Conservation (phyloP, 805 yeast species). For the Lipomyces anomalus region DNA sequence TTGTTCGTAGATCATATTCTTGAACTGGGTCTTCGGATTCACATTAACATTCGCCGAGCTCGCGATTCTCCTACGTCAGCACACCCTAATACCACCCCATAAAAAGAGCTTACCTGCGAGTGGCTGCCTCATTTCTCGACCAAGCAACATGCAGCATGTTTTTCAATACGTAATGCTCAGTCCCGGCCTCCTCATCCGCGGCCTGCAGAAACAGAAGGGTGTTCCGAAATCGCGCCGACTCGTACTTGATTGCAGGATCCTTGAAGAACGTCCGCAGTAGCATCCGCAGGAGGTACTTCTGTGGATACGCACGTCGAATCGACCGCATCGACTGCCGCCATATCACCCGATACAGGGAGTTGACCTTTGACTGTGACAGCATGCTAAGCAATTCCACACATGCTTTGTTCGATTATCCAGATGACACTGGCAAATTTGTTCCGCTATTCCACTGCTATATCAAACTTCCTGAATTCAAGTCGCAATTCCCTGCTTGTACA, state of each 20-base stretch:
- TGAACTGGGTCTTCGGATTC: too few relatives aligned
- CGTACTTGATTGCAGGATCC: conserved; percentile 1
- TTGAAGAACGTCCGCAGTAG: conserved; percentile 11
- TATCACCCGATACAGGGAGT: conserved; percentile 4
- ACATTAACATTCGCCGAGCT: too few relatives aligned
- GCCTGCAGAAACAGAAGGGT: conserved; percentile 6
- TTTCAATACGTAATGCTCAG: not conserved
- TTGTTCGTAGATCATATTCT: too few relatives aligned
- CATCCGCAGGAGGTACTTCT: not conserved
- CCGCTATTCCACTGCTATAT: not conserved
- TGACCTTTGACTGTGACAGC: not conserved
- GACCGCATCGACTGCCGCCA: not conserved
- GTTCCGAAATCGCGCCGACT: conserved; percentile 7
- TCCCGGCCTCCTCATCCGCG: conserved; percentile 6
- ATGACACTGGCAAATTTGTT: not conserved
- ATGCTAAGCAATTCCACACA: not conserved
- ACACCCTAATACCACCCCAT: too few relatives aligned
- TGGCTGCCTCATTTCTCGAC: not conserved
- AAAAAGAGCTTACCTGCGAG: too few relatives aligned
- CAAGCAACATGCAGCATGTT: not conserved
- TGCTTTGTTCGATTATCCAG: not conserved
- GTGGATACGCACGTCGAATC: not conserved
- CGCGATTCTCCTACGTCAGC: too few relatives aligned
- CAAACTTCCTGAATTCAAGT: too few relatives aligned
- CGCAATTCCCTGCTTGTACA: too few relatives aligned